Percentiles rank a stretch among this genome's conserved stretches.
These are phyloP conservation scores for Lachancea kluyveri DNA, from an alignment of 805 yeast genomes.

Conservation along the genomic window DNA sequence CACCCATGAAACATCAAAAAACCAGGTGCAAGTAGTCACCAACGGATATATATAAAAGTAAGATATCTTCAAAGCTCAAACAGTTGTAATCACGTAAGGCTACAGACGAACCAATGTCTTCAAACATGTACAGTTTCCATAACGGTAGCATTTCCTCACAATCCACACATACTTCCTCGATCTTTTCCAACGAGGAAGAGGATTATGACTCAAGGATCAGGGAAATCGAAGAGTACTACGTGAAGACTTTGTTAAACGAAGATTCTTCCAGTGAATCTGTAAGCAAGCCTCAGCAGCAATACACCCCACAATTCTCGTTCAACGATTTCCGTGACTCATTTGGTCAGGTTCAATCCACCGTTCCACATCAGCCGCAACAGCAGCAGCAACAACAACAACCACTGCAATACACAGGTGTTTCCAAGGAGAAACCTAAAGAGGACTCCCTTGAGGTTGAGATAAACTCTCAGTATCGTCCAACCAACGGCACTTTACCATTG, in stretches of 20 bases:
- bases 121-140: no score
- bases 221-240: slow-evolving; percentile 31
- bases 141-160: slow-evolving; percentile 7
- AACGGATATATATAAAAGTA: no score
- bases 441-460: slow-evolving; percentile 25
- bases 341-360: no score
- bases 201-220: slow-evolving; percentile 21
- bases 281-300: no score
- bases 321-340: no score
- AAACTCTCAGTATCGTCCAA: slow-evolving; percentile 18
- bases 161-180: slow-evolving; percentile 21
- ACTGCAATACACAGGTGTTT: neutral
- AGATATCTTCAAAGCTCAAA: no score
- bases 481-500: slow-evolving; percentile 19
- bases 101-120: no score
- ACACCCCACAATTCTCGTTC: no score
- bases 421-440: slow-evolving; percentile 4
- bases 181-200: slow-evolving; percentile 22
- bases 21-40: no score
- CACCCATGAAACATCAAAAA: no score
- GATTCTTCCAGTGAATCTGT: no score
- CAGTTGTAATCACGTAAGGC: no score
- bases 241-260: slow-evolving; percentile 26
- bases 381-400: slow-evolving; percentile 1
- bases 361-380: neutral